Percentiles rank a stretch among this genome's conserved stretches.
Evolutionary conservation across 2,329 filamentous ascomycete species (phyloP).

Genomic region (Botrytis galanthina): DNA sequence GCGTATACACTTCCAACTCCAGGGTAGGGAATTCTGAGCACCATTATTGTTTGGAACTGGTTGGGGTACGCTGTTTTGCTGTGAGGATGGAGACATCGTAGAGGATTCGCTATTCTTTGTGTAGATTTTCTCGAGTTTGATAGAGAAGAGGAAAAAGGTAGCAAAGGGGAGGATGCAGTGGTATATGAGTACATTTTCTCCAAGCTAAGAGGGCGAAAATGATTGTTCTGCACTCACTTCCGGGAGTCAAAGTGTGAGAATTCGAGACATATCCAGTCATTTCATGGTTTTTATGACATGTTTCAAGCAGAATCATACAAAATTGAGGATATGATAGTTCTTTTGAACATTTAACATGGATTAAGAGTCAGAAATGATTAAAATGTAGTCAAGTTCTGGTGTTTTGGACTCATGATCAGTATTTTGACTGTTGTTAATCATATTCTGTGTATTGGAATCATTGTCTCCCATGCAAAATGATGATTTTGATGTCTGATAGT

Average conservation of each 20-base stretch:
- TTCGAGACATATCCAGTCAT: neutral
- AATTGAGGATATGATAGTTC: neutral
- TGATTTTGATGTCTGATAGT: neutral
- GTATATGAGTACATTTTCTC: neutral
- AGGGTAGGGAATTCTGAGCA: fast-evolving
- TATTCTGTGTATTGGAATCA: no score
- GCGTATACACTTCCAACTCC: neutral
- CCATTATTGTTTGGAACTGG: no score
- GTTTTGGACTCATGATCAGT: neutral
- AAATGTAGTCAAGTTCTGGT: neutral
- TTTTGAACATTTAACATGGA: neutral
- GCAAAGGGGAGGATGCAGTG: neutral
- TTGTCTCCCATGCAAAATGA: no score
- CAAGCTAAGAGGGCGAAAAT: neutral
- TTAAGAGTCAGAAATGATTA: neutral
- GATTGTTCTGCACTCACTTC: neutral
- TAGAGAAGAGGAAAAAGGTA: neutral
- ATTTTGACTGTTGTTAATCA: no score
- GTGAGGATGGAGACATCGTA: neutral
- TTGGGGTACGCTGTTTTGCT: neutral
- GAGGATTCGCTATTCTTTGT: neutral
- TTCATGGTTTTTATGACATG: neutral
- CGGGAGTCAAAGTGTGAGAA: neutral
- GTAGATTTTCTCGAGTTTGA: neutral
- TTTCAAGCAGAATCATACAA: neutral